Conservation (phyloP, 306 rosid genomes). For the Geum urbanum region DNA sequence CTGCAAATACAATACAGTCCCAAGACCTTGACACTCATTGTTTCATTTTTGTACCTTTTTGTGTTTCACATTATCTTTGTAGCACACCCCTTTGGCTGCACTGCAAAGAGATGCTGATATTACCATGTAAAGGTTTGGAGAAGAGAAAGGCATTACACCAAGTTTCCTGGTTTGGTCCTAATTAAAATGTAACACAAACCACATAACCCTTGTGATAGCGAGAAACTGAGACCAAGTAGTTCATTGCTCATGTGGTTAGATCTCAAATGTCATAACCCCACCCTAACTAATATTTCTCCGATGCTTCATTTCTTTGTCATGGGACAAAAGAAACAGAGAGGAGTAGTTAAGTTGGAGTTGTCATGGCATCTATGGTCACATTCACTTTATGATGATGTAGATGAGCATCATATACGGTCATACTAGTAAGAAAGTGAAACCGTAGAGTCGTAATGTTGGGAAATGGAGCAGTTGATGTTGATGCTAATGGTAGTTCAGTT, state of each 20-base stretch:
- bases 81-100: not conserved
- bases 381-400: constrained; percentile 4
- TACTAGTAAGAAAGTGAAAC: not conserved
- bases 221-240: not conserved
- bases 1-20: constrained; percentile 7
- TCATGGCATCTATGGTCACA: not conserved
- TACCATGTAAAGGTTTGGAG: not conserved
- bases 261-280: not conserved
- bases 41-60: constrained; percentile 11
- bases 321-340: not conserved
- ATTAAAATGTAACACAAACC: not conserved
- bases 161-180: not conserved
- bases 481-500: constrained; percentile 2
- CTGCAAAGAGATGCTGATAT: not conserved
- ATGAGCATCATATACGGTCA: constrained; percentile 3
- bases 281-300: not conserved
- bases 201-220: not conserved
- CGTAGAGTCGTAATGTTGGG: not conserved
- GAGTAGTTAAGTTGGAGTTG: not conserved
- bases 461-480: constrained; percentile 27
- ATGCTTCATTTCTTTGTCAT: not conserved
- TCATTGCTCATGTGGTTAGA: not conserved
- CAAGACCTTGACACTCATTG: constrained; percentile 11
- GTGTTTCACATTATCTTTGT: not conserved
- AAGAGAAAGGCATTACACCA: not conserved